Evolutionary conservation across 1,284 basidiomycete species (phyloP).

Genomic region (Moesziomyces antarcticus): DNA sequence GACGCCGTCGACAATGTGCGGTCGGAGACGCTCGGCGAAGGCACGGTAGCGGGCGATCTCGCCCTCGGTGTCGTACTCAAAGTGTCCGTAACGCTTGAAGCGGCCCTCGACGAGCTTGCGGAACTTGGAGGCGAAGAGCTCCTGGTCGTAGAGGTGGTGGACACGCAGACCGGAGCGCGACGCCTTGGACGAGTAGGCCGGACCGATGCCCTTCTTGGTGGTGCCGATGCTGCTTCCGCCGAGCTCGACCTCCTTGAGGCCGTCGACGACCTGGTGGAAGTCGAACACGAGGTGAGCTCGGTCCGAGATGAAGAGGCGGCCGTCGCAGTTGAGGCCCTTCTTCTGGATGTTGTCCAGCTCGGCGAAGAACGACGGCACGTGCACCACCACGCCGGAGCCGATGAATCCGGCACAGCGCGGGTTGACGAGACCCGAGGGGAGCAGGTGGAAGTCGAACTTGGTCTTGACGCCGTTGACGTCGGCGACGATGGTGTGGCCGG

Average conservation of each 20-base stretch:
- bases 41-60: constrained; percentile 91
- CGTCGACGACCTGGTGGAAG: constrained; percentile 99
- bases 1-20: constrained; percentile 89
- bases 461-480: constrained; percentile 79
- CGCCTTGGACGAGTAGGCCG: constrained; percentile 97
- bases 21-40: constrained; percentile 85
- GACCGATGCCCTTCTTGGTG: constrained; percentile 97
- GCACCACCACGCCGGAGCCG: constrained; percentile 92
- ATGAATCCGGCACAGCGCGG: constrained; percentile 86
- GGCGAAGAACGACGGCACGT: constrained; percentile 92
- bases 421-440: constrained; percentile 94
- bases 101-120: constrained; percentile 94
- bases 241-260: constrained; percentile 95
- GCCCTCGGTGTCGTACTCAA: constrained; percentile 97
- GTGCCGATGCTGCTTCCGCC: constrained; percentile 93
- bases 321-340: constrained; percentile 83
- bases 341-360: constrained; percentile 88
- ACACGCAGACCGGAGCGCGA: constrained; percentile 94
- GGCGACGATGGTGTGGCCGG: constrained; percentile 96
- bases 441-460: constrained; percentile 93
- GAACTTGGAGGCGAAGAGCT: constrained; percentile 89
- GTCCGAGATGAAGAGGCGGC: constrained; percentile 91
- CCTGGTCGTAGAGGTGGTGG: constrained; percentile 92
- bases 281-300: constrained; percentile 97
- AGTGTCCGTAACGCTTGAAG: constrained; percentile 97